These are phyloP conservation scores for Annona squamosa DNA, from an alignment of 164 flowering plant species.

Conservation along the genomic window DNA sequence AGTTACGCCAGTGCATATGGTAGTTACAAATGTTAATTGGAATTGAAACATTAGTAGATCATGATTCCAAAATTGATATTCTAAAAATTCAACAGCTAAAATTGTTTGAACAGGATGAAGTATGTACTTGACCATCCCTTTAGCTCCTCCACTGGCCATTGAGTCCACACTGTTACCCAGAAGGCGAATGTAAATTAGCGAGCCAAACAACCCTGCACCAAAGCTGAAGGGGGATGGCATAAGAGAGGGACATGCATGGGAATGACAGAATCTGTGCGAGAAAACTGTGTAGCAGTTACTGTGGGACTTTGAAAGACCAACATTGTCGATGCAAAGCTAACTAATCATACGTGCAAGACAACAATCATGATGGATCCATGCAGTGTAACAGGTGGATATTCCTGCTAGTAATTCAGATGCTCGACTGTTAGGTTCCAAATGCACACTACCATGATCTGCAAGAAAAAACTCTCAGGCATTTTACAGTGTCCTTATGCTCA, in stretches of 20 bases:
- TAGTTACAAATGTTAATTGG: neutral
- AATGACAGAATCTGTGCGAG: neutral
- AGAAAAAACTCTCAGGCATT: neutral
- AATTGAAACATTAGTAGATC: neutral
- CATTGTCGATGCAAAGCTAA: neutral
- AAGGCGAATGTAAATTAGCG: conserved; percentile 83
- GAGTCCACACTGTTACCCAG: conserved; percentile 82
- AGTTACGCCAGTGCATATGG: neutral
- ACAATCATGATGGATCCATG: neutral
- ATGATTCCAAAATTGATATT: neutral
- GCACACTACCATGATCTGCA: neutral
- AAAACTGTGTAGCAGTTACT: neutral
- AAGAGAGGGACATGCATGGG: conserved; percentile 4
- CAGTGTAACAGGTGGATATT: neutral
- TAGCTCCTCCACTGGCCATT: conserved; percentile 81
- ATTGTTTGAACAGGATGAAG: neutral
- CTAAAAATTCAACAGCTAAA: neutral
- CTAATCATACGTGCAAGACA: neutral
- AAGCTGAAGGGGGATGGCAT: conserved; percentile 42
- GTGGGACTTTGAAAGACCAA: neutral
- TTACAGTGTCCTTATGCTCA: neutral
- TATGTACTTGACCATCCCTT: conserved; percentile 66
- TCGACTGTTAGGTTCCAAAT: neutral
- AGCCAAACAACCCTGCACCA: conserved; percentile 89
- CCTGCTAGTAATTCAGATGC: neutral